Evolutionary conservation across 1,284 basidiomycete genomes (phyloP).

Genomic region (Athelia psychrophila): DNA sequence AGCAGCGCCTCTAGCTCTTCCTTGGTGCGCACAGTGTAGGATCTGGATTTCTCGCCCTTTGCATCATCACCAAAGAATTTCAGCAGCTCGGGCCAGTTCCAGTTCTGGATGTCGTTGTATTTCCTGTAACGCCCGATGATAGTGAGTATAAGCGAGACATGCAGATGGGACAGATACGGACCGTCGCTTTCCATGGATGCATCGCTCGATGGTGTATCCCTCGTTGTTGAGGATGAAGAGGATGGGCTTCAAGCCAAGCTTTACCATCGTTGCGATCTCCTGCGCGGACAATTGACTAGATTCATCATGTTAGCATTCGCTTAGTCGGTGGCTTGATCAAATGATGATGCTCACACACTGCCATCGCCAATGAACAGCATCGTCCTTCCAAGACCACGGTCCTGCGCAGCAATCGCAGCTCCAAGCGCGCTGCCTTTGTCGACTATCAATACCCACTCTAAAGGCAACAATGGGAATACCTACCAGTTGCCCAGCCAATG

Average conservation of each 20-base stretch:
- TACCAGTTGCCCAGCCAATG: constrained; percentile 86
- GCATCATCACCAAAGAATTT: constrained; percentile 56
- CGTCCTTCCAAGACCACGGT: constrained; percentile 60
- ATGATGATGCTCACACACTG: constrained; percentile 48
- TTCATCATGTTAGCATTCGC: constrained; percentile 1
- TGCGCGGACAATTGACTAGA: constrained; percentile 70
- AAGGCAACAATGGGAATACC: constrained; percentile 20
- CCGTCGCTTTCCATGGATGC: constrained; percentile 64
- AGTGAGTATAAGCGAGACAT: background rate
- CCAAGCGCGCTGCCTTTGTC: constrained; percentile 55
- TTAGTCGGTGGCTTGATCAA: background rate
- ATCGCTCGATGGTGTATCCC: constrained; percentile 87
- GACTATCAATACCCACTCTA: constrained; percentile 17
- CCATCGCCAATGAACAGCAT: constrained; percentile 90
- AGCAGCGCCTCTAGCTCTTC: constrained; percentile 63
- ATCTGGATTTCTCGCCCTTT: constrained; percentile 54
- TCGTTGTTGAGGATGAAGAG: constrained; percentile 88
- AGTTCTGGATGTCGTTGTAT: constrained; percentile 74
- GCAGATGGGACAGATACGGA: constrained; percentile 9
- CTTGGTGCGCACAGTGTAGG: constrained; percentile 66
- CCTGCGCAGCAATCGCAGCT: constrained; percentile 75
- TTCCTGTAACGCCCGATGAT: constrained; percentile 34
- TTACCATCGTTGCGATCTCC: constrained; percentile 79
- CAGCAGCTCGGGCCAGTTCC: constrained; percentile 67
- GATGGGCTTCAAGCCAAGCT: constrained; percentile 66